Base-by-base conservation (phyloP, 2,329 filamentous ascomycete species). In the Trichophyton simii region DNA sequence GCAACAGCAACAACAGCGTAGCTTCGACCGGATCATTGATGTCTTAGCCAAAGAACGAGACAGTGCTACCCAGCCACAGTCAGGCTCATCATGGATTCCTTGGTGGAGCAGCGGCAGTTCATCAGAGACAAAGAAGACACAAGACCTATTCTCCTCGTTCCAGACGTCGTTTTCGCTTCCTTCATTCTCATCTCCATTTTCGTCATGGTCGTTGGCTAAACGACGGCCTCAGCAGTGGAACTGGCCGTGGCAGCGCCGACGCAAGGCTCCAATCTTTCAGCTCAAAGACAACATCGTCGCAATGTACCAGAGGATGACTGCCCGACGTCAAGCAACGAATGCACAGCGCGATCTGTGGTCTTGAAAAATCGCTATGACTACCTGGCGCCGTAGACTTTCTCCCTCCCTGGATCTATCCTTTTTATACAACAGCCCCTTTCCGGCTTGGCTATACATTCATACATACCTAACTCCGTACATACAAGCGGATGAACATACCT, bases 21-120 rank as follows among this genome's bases (percentile, higher is more conserved):
- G 74, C 36, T 71, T 76, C 31, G 72, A 75, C 44, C 69, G 68
- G 8, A 72, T 75, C 28, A 62, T 76, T 7, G 67, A 73, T 38
- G 63, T 66, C 0, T 67, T 76, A 50, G 66, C 66, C 59, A 67
- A 67, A 20, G 66, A 73, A 20, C 58, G 15, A 25, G 36, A 20
- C 36, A 18, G 11, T 13, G 34, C 1, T 6, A 2, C 18, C n/a
- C 11, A 15, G n/a, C 54, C 28, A 31, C 18, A 13, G 28, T 9
- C 54, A 15, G 8, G 6, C 6, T 44, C 41, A 8, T 44, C 41
- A 8, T 57, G 54, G 54, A n/a, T 15, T 20, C 11, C 20, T 13
- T 50, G 46, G 46, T 50, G 46, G 46, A 28, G 46, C 11, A 44
- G 41, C 11, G 18, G 41, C n/a, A 18, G n/a, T 15, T 2, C 22